These are phyloP conservation scores for Phytophthora lateralis DNA, from an alignment of 352 stramenopile genomes.

Conservation along the genomic window DNA sequence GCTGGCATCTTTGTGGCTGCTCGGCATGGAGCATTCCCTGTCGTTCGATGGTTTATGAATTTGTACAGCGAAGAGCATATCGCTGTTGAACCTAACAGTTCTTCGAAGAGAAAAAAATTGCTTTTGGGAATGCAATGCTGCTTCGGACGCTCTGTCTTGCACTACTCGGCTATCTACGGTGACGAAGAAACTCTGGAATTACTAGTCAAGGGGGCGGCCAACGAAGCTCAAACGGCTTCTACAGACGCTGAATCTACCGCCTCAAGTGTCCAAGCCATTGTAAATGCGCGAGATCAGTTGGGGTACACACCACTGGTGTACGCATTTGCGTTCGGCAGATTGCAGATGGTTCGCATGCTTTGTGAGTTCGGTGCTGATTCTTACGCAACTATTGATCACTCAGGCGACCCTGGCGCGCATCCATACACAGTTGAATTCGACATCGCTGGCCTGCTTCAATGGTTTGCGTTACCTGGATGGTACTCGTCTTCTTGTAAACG, in stretches of 20 bases:
- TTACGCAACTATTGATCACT: slow-evolving; percentile 47
- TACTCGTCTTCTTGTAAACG: slow-evolving; percentile 41
- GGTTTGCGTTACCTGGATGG: slow-evolving; percentile 70
- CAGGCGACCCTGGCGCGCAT: slow-evolving; percentile 45
- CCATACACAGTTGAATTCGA: slow-evolving; percentile 55
- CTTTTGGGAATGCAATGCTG: slow-evolving; percentile 26
- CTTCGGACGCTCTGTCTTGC: slow-evolving; percentile 44
- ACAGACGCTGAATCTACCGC: background rate
- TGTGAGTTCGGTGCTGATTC: slow-evolving; percentile 41
- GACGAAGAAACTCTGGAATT: slow-evolving; percentile 39
- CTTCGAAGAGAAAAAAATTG: background rate
- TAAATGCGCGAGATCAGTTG: slow-evolving; percentile 42
- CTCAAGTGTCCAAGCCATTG: background rate
- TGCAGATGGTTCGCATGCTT: slow-evolving; percentile 39
- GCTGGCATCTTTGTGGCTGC: slow-evolving; percentile 57
- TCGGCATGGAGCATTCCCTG: slow-evolving; percentile 38
- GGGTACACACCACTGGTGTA: slow-evolving; percentile 66
- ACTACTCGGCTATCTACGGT: slow-evolving; percentile 54
- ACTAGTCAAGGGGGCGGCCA: slow-evolving; percentile 8
- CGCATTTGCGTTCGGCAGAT: slow-evolving; percentile 53
- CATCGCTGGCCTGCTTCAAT: slow-evolving; percentile 50
- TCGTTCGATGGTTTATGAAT: slow-evolving; percentile 59
- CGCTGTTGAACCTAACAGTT: background rate
- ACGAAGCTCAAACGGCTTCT: background rate
- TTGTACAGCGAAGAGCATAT: slow-evolving; percentile 27